Percentiles rank a stretch among this genome's conserved stretches.
Conservation (phyloP, 257 asterid species). For the Catharanthus roseus region DNA sequence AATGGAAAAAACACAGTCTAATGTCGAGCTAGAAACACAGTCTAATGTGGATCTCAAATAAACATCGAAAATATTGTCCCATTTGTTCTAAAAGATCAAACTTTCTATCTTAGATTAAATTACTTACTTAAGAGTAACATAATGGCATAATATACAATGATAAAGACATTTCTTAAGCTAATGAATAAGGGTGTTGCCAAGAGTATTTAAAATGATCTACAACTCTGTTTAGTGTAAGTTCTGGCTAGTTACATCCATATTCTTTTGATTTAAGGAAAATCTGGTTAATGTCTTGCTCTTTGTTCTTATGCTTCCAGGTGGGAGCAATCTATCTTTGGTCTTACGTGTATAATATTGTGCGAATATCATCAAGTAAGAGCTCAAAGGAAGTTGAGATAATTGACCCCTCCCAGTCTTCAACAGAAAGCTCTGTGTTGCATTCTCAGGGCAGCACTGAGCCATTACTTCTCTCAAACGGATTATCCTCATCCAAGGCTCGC, state of each 20-base stretch:
- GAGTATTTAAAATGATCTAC: not conserved
- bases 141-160: too few relatives aligned
- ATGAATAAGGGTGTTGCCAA: not conserved
- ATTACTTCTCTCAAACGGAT: slow-evolving; percentile 43
- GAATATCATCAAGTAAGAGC: slow-evolving; percentile 50
- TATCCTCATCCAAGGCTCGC: slow-evolving; percentile 25
- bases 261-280: not conserved
- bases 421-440: slow-evolving; percentile 29
- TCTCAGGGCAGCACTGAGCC: slow-evolving; percentile 41
- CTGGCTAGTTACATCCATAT: not conserved
- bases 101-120: not conserved
- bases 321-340: slow-evolving; percentile 87
- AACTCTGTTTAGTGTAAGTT: not conserved
- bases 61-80: not conserved
- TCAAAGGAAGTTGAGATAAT: slow-evolving; percentile 49
- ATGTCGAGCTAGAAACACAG: not conserved
- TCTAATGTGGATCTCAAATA: not conserved
- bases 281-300: not conserved
- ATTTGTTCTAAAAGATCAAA: not conserved
- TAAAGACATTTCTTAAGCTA: not conserved
- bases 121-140: too few relatives aligned
- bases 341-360: slow-evolving; percentile 67
- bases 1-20: not conserved
- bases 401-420: slow-evolving; percentile 40
- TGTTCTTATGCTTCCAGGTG: slow-evolving; percentile 36